These are phyloP conservation scores for Epichloe typhina DNA, from an alignment of 2,329 filamentous ascomycete genomes.

Conservation along the genomic window DNA sequence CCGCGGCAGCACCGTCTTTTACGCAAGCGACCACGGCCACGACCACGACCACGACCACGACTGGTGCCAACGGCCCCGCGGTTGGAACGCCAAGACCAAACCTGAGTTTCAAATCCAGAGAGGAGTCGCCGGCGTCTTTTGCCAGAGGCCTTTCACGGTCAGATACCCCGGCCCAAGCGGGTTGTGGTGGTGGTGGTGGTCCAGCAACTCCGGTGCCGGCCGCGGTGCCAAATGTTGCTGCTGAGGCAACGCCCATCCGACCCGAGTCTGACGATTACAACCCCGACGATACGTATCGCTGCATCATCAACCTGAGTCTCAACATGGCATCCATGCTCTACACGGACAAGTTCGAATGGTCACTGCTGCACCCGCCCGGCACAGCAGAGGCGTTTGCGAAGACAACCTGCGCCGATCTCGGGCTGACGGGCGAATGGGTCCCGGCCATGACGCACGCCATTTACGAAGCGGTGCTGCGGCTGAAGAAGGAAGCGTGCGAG, in stretches of 20 bases:
- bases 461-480: slow-evolving; percentile 80
- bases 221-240: slow-evolving; percentile 45
- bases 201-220: slow-evolving; percentile 32
- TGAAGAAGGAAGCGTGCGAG: slow-evolving; percentile 96
- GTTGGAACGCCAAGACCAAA: slow-evolving; percentile 18
- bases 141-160: slow-evolving; percentile 30
- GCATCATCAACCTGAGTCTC: slow-evolving; percentile 80
- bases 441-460: slow-evolving; percentile 91
- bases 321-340: slow-evolving; percentile 86
- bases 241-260: slow-evolving; percentile 50
- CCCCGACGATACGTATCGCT: slow-evolving; percentile 88
- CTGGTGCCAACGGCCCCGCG: slow-evolving; percentile 9
- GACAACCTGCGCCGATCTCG: slow-evolving; percentile 83
- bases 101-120: slow-evolving; percentile 20
- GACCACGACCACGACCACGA: slow-evolving; percentile 4
- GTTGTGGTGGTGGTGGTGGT: slow-evolving; percentile 12
- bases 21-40: slow-evolving; percentile 6
- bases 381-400: slow-evolving; percentile 88
- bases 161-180: slow-evolving; percentile 44
- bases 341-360: slow-evolving; percentile 98
- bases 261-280: slow-evolving; percentile 62
- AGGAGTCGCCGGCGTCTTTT: slow-evolving; percentile 25
- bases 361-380: slow-evolving; percentile 77
- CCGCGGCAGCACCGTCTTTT: slow-evolving; percentile 13
- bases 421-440: slow-evolving; percentile 83